phyloP scores from a whole-genome alignment of 176 grass and related monocot genomes.

The Zoysia japonica region DNA sequence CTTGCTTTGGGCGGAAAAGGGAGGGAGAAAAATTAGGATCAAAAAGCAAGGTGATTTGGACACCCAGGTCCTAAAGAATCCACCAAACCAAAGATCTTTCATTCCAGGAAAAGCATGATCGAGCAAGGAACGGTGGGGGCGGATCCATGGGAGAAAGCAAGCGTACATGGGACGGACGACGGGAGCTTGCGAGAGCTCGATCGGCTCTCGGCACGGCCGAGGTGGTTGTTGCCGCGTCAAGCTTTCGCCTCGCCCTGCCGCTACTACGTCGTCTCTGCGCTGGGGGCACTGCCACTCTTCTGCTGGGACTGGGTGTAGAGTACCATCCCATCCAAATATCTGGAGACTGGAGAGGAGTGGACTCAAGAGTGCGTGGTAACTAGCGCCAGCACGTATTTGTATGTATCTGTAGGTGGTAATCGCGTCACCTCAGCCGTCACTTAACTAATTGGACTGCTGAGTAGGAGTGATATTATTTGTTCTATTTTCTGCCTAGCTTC shows the following conservation, averaged over 20 bases:
- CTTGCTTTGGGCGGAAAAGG: slow-evolving; percentile 49
- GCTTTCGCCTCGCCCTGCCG: slow-evolving; percentile 28
- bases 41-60: slow-evolving; percentile 48
- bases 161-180: slow-evolving; percentile 32
- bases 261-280: background rate
- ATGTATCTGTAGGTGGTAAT: slow-evolving; percentile 23
- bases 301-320: background rate
- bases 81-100: slow-evolving; percentile 52
- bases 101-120: slow-evolving; percentile 22
- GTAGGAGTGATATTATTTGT: no score
- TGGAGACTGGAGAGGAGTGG: background rate
- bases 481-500: no score
- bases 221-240: slow-evolving; percentile 34
- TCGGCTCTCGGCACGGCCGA: background rate
- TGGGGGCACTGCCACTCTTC: background rate
- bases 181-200: background rate
- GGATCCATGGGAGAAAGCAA: slow-evolving; percentile 10
- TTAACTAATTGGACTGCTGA: no score
- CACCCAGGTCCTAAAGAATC: slow-evolving; percentile 59
- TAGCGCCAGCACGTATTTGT: slow-evolving; percentile 1
- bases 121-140: slow-evolving; percentile 25
- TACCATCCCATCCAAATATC: slow-evolving; percentile 48
- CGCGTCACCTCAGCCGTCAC: no score
- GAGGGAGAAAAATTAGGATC: slow-evolving; percentile 44
- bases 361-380: background rate